A percentile compares a stretch with the other conserved stretches of the same genome.
These are phyloP conservation scores for Rhytidhysteron rufulum DNA, from an alignment of 2,329 filamentous ascomycete species.

Conservation along the genomic window DNA sequence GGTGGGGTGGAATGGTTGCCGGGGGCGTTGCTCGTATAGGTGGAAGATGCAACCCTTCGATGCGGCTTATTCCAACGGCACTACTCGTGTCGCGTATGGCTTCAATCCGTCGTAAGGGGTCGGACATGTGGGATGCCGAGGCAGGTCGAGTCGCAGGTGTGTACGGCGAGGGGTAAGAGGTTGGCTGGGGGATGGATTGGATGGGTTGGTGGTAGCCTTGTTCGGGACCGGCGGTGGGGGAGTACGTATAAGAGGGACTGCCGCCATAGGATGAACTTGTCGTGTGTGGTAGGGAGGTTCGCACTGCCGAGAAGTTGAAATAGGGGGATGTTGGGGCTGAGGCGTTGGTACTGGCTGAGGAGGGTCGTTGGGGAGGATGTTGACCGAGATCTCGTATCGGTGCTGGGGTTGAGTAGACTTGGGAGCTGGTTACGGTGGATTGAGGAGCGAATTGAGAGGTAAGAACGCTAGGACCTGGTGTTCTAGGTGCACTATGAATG, in stretches of 20 bases:
- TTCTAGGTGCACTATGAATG: conserved; percentile 23
- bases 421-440: conserved; percentile 22
- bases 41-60: conserved; percentile 32
- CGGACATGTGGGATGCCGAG: conserved; percentile 24
- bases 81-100: conserved; percentile 22
- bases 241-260: conserved; percentile 31
- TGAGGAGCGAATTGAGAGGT: conserved; percentile 32
- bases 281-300: conserved; percentile 28
- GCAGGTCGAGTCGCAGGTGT: conserved; percentile 19
- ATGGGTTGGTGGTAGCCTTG: conserved; percentile 29
- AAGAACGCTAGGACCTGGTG: conserved; percentile 24
- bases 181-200: conserved; percentile 23
- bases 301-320: conserved; percentile 29
- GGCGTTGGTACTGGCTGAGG: conserved; percentile 25
- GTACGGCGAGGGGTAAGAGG: conserved; percentile 27
- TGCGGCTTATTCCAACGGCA: conserved; percentile 16
- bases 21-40: conserved; percentile 32
- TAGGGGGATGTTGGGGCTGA: conserved; percentile 33
- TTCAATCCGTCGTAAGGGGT: conserved; percentile 7
- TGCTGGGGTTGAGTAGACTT: conserved; percentile 25
- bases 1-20: conserved; percentile 16
- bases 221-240: conserved; percentile 29
- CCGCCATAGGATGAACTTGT: conserved; percentile 30
- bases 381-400: conserved; percentile 24
- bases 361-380: conserved; percentile 22